Evolutionary conservation across 345 rosid species (phyloP), one percentile per base, ranked within the genome.

Genomic region (Populus simonii): DNA sequence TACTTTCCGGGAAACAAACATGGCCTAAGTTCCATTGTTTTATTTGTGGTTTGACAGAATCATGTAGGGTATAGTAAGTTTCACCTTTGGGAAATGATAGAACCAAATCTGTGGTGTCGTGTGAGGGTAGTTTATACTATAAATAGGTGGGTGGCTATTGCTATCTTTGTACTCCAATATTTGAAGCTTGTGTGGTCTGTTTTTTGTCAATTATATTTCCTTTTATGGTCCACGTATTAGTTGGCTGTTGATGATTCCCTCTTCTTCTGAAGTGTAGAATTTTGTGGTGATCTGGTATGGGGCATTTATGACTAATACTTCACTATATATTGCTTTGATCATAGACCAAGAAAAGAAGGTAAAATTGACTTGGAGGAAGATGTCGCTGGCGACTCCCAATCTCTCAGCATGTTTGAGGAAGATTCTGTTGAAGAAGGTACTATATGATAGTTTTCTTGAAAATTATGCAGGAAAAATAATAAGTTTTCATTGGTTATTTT

Each of bases 271-370:
- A 10, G 5, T 55, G 22, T 13, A 9, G 15, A 57, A 43, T 31
- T 23, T 31, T 23, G 12, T 71, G 61, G 10, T 67, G 51, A 47
- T 47, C 18, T 47, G 51, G n/a, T 61, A 59, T n/a, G 6, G 51
- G 70, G 59, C 43, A 71, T 69, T 74, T 22, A 39, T 67, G 75
- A 66, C 49, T 69, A 25, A 51, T 39, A 68, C 18, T 70, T 68
- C 66, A 5, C 33, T 18, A 8, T 53, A 16, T 33, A 18, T 33
- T 31, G 45, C 69, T 22, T 29, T 81, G 41, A 72, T 68, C 15
- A 71, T 79, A 89, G 93, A 80, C 81, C 78, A 82, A 88, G 93
- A 83, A 85, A 83, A 72, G 90, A 86, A 79, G 90, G 89, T 73
- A 84, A 68, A 78, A 90, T 89, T 75, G 90, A 85, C 77, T 67